Base-by-base conservation (phyloP, 192 early-diverging fungal species). In the Coemansia pectinata region DNA sequence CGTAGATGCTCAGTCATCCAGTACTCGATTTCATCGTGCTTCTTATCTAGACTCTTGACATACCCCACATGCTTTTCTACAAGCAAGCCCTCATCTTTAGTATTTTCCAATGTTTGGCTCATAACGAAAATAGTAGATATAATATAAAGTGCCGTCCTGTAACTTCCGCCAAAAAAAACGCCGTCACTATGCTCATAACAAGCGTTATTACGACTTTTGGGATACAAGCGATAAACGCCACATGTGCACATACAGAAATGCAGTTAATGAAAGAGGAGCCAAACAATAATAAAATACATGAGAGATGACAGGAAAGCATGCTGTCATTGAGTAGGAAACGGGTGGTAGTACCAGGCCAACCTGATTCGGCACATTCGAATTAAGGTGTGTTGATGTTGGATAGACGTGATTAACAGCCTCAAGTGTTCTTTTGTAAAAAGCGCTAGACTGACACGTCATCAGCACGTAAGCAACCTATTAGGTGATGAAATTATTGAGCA, bases 1-100 rank as follows among this genome's bases (percentile, higher is more conserved):
- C 94, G 90, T 10, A 98, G 81, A 62, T 97, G 95, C 66, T 96
- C 96, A 6, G 92, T 90, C 57, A 93, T 78, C 95, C 94, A 96
- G 79, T 97, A 98, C 66, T 97, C 96, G 12, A 98, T 84, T 36
- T 88, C 89, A 65, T 95, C 91, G 47, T 92, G 90, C 72, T 89
- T 87, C 90, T 94, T 91, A 76, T 93, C 90, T 6, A 93, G 73
- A 7, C 81, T 84, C 61, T 91, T 82, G 42, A 93, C 89, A 66
- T 90, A 93, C 79, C 86, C 86, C 36, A 91, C 88, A 62, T 93
- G 91, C 33, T 87, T 86, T 39, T 90, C 87, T 1, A 85, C 69
- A 9, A 87, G 76, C 58, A 91, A 60, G 8, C 69, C 79, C 8
- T 69, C 63, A 38, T 23, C 17, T n/a, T 67, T 21, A 3, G 65